Evolutionary conservation across 192 early-diverging fungal genomes (phyloP), one percentile per base, ranked within the genome.

Genomic region (Chytriomyces sp.): DNA sequence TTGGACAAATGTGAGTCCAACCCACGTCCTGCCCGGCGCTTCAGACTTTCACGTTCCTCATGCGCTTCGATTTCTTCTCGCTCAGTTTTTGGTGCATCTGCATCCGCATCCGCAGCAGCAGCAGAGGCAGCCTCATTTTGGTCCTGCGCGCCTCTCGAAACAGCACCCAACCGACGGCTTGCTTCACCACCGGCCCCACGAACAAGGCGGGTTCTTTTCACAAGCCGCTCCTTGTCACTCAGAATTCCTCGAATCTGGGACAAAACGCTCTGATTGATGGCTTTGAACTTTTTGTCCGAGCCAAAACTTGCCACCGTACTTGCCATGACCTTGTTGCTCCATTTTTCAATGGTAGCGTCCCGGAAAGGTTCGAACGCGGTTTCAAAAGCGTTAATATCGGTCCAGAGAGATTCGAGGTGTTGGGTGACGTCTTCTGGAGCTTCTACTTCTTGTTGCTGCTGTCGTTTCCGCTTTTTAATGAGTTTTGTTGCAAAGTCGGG

Each of bases 301-400:
- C 28, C 44, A 9, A 43, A 24, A 18, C 28, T 53, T 11, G 67
- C 67, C n/a, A 26, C 67, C 6, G 20, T 63, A 78, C 90, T 86
- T 0, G 91, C 84, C 9, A 91, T 85, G 1, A 95, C 92, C 77
- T 96, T 97, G 82, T 88, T 90, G 77, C 90, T 91, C 97, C 97
- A 99, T 76, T 96, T 98, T 50, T 98, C 96, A 26, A 99, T 86
- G 9, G 94, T 95, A 69, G 84, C 79, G 76, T 94, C 86, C n/a
- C 94, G 93, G 83, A 86, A 99, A 6, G 91, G 85, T n/a, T 81
- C 81, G 79, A 96, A 96, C 26, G 67, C 57, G 23, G 85, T 81
- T 75, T 94, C 83, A 35, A 94, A 66, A n/a, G 82, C 75, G 43
- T 83, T 75, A 28, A 92, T 85, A 60, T 91, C 85, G 26, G 81